These are phyloP conservation scores for Leccinum subrobustum DNA, from an alignment of 1,284 basidiomycete species.

Conservation along the genomic window DNA sequence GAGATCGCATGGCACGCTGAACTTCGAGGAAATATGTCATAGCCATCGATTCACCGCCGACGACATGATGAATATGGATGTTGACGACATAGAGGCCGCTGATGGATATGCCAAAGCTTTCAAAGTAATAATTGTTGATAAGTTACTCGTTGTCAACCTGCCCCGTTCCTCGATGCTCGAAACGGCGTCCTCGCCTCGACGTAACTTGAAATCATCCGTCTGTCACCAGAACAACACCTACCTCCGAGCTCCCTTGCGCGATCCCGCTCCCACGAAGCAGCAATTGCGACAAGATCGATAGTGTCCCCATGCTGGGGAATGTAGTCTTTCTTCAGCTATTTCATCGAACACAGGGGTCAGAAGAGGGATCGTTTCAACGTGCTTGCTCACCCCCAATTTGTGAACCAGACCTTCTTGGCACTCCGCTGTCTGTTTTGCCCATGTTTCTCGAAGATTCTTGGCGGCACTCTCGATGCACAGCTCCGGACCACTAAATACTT, in stretches of 20 bases:
- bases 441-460: conserved; percentile 43
- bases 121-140: too few relatives aligned
- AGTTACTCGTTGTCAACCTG: too few relatives aligned
- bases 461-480: conserved; percentile 12
- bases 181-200: too few relatives aligned
- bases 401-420: conserved; percentile 76
- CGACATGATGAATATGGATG: too few relatives aligned
- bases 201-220: too few relatives aligned
- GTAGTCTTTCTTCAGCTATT: conserved; percentile 70
- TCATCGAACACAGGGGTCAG: not conserved
- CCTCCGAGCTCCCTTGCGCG: conserved; percentile 75
- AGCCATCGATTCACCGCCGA: too few relatives aligned
- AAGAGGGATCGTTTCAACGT: not conserved
- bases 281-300: conserved; percentile 75
- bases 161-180: too few relatives aligned
- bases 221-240: conserved; percentile 30
- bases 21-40: too few relatives aligned
- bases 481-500: conserved; percentile 36
- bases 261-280: conserved; percentile 75
- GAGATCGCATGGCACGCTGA: too few relatives aligned
- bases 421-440: conserved; percentile 49
- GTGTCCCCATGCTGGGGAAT: conserved; percentile 80
- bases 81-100: too few relatives aligned
- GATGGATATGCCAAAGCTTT: too few relatives aligned
- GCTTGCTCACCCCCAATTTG: conserved; percentile 55